Base-by-base conservation (phyloP, 2,329 filamentous ascomycete genomes). In the Alternaria consortialis region DNA sequence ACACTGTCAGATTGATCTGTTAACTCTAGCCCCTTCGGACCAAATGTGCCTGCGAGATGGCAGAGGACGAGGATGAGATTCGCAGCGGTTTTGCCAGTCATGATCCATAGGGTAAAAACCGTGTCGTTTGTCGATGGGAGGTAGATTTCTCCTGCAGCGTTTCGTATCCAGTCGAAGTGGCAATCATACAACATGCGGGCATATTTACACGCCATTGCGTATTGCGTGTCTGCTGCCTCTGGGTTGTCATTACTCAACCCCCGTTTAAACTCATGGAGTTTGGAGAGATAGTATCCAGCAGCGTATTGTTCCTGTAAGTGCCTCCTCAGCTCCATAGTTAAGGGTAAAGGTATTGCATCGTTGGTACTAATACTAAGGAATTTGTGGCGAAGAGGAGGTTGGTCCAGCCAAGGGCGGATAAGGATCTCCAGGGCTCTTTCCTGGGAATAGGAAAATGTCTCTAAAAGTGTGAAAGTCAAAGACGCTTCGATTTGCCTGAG, bases 341-440 rank as follows among this genome's bases (percentile, higher is more conserved):
- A 13, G 9, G 5, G 46, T 34, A 17, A 34, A 25, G 46, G 20
- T 32, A 48, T 48, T 4, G 13, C 32, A 17, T 48, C 17, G 15
- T 48, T 48, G 46, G 46, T 48, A 12, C 4, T 48, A 20, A 62
- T 12, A 39, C 43, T 37, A 32, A 40, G 32, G 31, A 51, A 62
- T 36, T 2, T 25, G 5, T n/a, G 7, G 29, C 20, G 15, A 20
- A 13, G 4, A 23, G 20, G 8, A 12, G 48, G 8, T 15, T 5
- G 5, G 20, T 43, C 11, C 27, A 53, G n/a, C 34, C 46, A 58
- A 36, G 54, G 59, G 5, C 23, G 2, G 5, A 58, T 34, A 15
- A 62, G 54, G 7, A 58, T 20, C 23, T 58, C 56, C 17, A 50
- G n/a, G 15, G 54, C 59, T 43, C 47, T 40, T 29, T 58, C 42